Conservation (phyloP, 2,329 filamentous ascomycete genomes). For the Cladosporium phlei region DNA sequence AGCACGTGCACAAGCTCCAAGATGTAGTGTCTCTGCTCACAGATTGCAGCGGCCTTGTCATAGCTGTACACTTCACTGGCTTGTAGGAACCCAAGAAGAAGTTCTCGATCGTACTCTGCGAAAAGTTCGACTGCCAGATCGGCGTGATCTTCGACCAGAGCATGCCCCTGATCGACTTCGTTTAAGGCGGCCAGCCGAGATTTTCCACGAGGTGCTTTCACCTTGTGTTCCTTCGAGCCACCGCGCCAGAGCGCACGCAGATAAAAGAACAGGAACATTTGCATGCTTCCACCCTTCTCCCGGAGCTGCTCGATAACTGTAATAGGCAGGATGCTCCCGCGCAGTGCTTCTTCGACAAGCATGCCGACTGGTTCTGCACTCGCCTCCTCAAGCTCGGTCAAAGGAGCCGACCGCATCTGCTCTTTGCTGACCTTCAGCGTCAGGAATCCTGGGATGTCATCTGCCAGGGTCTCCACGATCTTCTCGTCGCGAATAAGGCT, state of each 20-base stretch:
- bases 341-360: conserved; percentile 84
- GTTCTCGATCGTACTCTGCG: conserved; percentile 69
- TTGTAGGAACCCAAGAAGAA: conserved; percentile 84
- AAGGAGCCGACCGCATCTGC: conserved; percentile 60
- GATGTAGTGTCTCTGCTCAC: conserved; percentile 74
- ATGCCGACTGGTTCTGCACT: conserved; percentile 80
- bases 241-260: conserved; percentile 80
- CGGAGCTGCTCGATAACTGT: conserved; percentile 75
- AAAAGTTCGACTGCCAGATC: conserved; percentile 85
- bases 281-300: conserved; percentile 52
- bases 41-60: conserved; percentile 70
- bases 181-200: conserved; percentile 23
- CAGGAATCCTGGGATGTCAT: conserved; percentile 87
- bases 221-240: conserved; percentile 26
- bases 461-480: conserved; percentile 79
- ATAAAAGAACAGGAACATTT: conserved; percentile 87
- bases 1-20: conserved; percentile 94
- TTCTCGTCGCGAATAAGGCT: conserved; percentile 79
- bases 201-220: conserved; percentile 24
- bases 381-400: conserved; percentile 68
- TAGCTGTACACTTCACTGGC: conserved; percentile 80
- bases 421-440: conserved; percentile 75
- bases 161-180: conserved; percentile 51
- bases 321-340: conserved; percentile 74
- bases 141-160: conserved; percentile 75